These are phyloP conservation scores for Boletus sensibilis DNA, from an alignment of 768 basidiomycete genomes.

Conservation along the genomic window DNA sequence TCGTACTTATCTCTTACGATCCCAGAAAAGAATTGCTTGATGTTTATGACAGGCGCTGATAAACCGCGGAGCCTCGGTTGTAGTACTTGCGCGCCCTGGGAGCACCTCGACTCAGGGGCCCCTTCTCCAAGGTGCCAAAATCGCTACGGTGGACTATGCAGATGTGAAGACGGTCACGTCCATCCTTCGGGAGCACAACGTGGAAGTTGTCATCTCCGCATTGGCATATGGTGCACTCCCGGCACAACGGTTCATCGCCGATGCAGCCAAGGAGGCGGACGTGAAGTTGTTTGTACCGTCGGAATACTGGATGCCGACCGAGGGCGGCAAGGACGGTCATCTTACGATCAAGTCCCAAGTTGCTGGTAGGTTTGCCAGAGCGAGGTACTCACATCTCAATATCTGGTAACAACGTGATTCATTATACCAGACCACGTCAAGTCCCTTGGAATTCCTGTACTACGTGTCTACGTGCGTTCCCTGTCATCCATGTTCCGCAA, in stretches of 20 bases:
- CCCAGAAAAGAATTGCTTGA: neutral
- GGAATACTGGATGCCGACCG: constrained; percentile 38
- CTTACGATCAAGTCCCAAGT: constrained; percentile 28
- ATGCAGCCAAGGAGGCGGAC: constrained; percentile 37
- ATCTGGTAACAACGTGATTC: neutral
- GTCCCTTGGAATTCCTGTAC: constrained; percentile 28
- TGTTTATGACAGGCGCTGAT: constrained; percentile 22
- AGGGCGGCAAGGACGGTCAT: constrained; percentile 30
- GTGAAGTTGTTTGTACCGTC: constrained; percentile 41
- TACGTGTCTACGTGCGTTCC: constrained; percentile 34
- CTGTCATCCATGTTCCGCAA: neutral
- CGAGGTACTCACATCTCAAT: neutral
- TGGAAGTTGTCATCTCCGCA: constrained; percentile 37
- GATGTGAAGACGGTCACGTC: constrained; percentile 26
- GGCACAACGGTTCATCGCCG: constrained; percentile 30
- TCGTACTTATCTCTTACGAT: neutral
- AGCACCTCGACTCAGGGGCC: constrained; percentile 20
- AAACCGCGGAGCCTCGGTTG: constrained; percentile 22
- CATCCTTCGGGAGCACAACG: constrained; percentile 31
- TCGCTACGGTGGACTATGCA: constrained; percentile 30
- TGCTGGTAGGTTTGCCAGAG: constrained; percentile 21
- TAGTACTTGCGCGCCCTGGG: constrained; percentile 24
- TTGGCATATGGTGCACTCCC: constrained; percentile 28
- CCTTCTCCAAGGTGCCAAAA: constrained; percentile 26
- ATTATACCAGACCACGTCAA: constrained; percentile 28